Evolutionary conservation across 352 stramenopile species (phyloP).

Genomic region (Globisporangium yorkense): DNA sequence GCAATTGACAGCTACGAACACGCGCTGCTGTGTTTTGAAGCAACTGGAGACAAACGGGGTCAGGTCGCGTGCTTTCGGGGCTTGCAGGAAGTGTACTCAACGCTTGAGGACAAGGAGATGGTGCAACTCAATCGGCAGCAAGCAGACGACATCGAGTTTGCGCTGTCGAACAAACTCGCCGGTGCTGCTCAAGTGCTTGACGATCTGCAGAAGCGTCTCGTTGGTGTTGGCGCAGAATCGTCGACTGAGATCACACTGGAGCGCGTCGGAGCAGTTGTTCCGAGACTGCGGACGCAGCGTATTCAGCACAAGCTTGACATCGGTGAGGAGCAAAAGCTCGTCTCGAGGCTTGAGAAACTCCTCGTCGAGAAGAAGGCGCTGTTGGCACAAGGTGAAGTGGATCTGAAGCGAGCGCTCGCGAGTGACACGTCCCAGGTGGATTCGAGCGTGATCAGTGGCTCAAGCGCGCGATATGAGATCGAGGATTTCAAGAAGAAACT

Average conservation of each 20-base stretch:
- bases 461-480: constrained; percentile 56
- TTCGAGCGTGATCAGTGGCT: constrained; percentile 53
- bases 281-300: constrained; percentile 43
- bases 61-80: constrained; percentile 53
- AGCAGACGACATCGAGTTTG: constrained; percentile 67
- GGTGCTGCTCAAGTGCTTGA: constrained; percentile 29
- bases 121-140: constrained; percentile 28
- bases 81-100: constrained; percentile 37
- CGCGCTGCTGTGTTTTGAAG: constrained; percentile 48
- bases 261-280: constrained; percentile 59
- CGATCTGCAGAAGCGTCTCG: constrained; percentile 45
- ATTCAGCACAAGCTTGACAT: constrained; percentile 54
- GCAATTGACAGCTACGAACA: constrained; percentile 55
- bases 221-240: constrained; percentile 54
- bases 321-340: constrained; percentile 49
- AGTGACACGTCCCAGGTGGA: constrained; percentile 66
- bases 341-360: constrained; percentile 43
- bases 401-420: constrained; percentile 57
- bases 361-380: constrained; percentile 50
- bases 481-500: constrained; percentile 78
- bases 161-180: constrained; percentile 41
- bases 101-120: constrained; percentile 53
- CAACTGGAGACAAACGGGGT: constrained; percentile 30
- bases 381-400: constrained; percentile 47
- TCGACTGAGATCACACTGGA: constrained; percentile 59